phyloP scores from a whole-genome alignment of 208 protist species.

The Leishmania major region DNA sequence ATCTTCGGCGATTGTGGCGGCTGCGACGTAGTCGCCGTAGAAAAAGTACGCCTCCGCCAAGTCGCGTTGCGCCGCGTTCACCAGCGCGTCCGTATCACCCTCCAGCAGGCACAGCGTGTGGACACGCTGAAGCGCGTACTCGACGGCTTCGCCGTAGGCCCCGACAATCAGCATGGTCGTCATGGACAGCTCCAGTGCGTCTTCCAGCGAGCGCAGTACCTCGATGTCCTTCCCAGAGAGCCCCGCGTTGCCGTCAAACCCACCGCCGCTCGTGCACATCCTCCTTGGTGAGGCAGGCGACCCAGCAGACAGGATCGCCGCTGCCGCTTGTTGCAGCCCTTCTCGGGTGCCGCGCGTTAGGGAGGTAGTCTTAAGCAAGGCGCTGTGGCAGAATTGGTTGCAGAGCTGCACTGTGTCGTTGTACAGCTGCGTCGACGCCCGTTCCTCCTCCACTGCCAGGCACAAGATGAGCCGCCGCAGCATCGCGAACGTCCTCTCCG shows the following conservation, averaged over 20 bases:
- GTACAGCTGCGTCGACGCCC: conserved; percentile 48
- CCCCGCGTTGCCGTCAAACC: not conserved
- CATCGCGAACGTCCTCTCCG: conserved; percentile 31
- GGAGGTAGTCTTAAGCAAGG: conserved; percentile 38
- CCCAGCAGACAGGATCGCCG: conserved; percentile 25
- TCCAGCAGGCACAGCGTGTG: conserved; percentile 51
- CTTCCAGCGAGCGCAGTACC: conserved; percentile 31
- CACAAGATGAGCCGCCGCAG: conserved; percentile 55
- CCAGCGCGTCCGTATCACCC: conserved; percentile 41
- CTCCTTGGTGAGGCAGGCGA: conserved; percentile 3
- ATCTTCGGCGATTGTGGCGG: conserved; percentile 49
- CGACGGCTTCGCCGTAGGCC: conserved; percentile 34
- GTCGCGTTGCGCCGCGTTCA: conserved; percentile 54
- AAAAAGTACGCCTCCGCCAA: conserved; percentile 50
- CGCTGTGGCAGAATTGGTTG: conserved; percentile 33
- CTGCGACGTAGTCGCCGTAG: conserved; percentile 50
- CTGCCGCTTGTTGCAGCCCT: conserved; percentile 42
- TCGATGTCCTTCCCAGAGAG: conserved; percentile 27
- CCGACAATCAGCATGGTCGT: conserved; percentile 45
- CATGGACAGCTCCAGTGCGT: conserved; percentile 44
- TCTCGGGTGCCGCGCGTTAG: conserved; percentile 53
- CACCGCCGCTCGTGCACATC: not conserved
- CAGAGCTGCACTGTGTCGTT: conserved; percentile 46
- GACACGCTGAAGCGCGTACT: conserved; percentile 66
- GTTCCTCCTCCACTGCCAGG: conserved; percentile 53